phyloP scores from a whole-genome alignment of 768 basidiomycete genomes.

The Chalciporus pseudorubinellus region DNA sequence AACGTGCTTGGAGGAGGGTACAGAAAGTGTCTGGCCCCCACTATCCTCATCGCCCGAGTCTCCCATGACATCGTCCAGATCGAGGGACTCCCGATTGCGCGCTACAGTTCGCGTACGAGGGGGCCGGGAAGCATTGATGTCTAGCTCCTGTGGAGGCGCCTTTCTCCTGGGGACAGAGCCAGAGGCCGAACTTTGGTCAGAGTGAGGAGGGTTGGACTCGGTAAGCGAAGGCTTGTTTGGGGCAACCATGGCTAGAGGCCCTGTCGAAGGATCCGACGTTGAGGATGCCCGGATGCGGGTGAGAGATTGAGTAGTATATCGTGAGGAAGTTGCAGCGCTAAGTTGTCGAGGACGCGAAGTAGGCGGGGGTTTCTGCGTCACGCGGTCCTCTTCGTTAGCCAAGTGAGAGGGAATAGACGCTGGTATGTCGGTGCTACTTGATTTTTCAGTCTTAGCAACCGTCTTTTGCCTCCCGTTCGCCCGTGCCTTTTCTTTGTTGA shows the following conservation, averaged over 20 bases:
- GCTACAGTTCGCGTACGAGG: conserved; percentile 46
- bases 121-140: conserved; percentile 25
- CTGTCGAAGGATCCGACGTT: conserved; percentile 27
- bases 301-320: conserved; percentile 25
- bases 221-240: conserved; percentile 31
- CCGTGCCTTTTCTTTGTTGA: conserved; percentile 69
- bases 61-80: conserved; percentile 73
- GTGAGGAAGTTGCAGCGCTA: conserved; percentile 43
- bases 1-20: conserved; percentile 45
- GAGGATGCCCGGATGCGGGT: conserved; percentile 32
- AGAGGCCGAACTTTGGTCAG: conserved; percentile 25
- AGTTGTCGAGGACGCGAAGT: conserved; percentile 46
- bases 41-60: conserved; percentile 61
- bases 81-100: conserved; percentile 63
- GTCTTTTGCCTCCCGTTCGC: conserved; percentile 28
- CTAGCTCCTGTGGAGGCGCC: conserved; percentile 28
- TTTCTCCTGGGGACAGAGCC: conserved; percentile 21
- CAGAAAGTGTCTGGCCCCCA: conserved; percentile 20
- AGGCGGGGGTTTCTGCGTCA: conserved; percentile 31
- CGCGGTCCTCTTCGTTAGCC: conserved; percentile 55
- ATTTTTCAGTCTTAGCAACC: conserved; percentile 22
- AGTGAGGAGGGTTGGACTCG: conserved; percentile 28
- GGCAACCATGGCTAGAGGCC: conserved; percentile 5
- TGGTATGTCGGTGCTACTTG: conserved; percentile 16
- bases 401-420: conserved; percentile 24